phyloP scores from a whole-genome alignment of 139 green algal species.

The Nannochloris sp. region DNA sequence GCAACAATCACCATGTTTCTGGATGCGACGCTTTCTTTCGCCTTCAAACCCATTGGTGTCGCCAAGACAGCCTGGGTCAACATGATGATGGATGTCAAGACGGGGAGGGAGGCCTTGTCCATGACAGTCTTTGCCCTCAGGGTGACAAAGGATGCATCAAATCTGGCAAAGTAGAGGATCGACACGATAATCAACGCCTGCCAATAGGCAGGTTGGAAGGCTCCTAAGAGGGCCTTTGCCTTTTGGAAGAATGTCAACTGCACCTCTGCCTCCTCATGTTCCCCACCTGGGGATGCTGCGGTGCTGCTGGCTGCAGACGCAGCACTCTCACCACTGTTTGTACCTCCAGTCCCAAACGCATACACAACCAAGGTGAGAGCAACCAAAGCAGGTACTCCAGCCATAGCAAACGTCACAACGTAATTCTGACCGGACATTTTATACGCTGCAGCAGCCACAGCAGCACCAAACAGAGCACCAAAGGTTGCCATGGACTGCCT shows the following conservation, averaged over 20 bases:
- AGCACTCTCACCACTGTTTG: neutral
- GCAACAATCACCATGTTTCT: slow-evolving; percentile 57
- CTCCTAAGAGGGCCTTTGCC: slow-evolving; percentile 29
- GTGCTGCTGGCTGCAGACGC: no score
- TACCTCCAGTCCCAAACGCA: slow-evolving; percentile 1
- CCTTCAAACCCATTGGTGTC: slow-evolving; percentile 37
- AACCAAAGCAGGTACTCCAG: slow-evolving; percentile 38
- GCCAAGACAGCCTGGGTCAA: slow-evolving; percentile 56
- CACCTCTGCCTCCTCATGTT: slow-evolving; percentile 1
- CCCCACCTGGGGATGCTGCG: neutral
- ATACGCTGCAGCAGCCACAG: slow-evolving; percentile 39
- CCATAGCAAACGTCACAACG: slow-evolving; percentile 57
- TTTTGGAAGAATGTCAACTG: slow-evolving; percentile 17
- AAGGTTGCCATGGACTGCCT: slow-evolving; percentile 60
- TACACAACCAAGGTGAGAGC: slow-evolving; percentile 41
- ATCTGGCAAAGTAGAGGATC: slow-evolving; percentile 73
- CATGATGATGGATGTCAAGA: slow-evolving; percentile 59
- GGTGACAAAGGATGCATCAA: slow-evolving; percentile 70
- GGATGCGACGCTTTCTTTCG: slow-evolving; percentile 38
- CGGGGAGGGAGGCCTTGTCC: slow-evolving; percentile 49
- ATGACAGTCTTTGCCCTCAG: slow-evolving; percentile 63
- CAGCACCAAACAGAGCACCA: slow-evolving; percentile 59
- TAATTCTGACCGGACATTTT: slow-evolving; percentile 52
- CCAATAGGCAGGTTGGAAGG: slow-evolving; percentile 68
- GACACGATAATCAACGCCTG: slow-evolving; percentile 61